Evolutionary conservation across 345 rosid species (phyloP).

Genomic region (Aquilaria malaccensis): DNA sequence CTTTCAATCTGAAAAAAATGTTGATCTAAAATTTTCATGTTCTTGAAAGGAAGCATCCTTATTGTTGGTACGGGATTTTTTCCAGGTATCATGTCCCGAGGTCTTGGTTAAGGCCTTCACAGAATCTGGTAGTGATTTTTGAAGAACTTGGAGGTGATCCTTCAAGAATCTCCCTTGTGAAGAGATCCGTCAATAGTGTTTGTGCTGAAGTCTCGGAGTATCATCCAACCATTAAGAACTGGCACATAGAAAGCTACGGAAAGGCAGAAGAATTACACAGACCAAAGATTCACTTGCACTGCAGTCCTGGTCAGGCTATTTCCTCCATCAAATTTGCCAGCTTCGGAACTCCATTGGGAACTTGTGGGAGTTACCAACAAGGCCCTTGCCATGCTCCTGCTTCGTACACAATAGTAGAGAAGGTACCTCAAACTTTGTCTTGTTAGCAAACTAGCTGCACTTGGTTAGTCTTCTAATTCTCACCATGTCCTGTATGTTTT

Average conservation of each 20-base stretch:
- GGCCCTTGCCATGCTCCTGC: constrained; percentile 79
- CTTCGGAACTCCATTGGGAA: constrained; percentile 88
- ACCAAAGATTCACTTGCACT: constrained; percentile 79
- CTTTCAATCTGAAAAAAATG: background rate
- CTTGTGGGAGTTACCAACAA: constrained; percentile 83
- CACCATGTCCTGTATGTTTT: background rate
- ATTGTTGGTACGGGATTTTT: background rate
- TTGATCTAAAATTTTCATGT: background rate
- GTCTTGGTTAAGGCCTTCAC: constrained; percentile 74
- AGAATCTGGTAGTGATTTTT: constrained; percentile 68
- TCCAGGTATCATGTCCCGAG: constrained; percentile 83
- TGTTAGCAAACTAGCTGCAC: background rate
- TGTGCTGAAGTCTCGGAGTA: constrained; percentile 81
- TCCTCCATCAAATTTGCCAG: constrained; percentile 84
- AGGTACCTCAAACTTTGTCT: constrained; percentile 31
- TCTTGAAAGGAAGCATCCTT: background rate
- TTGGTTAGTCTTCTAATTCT: too few species aligned
- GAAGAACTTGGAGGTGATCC: constrained; percentile 95
- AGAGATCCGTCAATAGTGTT: constrained; percentile 61
- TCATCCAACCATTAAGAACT: constrained; percentile 85
- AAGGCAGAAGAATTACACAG: constrained; percentile 65
- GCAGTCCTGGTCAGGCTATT: constrained; percentile 67
- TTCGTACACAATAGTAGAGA: constrained; percentile 60
- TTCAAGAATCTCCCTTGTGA: constrained; percentile 57
- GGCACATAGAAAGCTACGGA: constrained; percentile 94